Base-by-base conservation (phyloP, 1,139 yeast species). In the Hemisphaericaspora xylanilytica region DNA sequence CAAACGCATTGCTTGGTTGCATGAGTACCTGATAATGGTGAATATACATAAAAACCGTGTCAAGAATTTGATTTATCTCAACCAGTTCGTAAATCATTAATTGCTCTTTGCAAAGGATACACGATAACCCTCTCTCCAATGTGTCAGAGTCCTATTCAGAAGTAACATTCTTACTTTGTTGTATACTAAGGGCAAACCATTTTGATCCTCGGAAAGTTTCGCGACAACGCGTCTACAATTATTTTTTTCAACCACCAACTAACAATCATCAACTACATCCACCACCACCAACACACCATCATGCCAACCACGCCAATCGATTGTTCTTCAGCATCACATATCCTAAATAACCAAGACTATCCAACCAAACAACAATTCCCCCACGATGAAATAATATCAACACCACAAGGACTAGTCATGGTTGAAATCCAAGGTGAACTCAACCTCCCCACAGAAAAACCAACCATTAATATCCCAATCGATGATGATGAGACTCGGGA, bases 341-440 rank as follows among this genome's bases (percentile, higher is more conserved):
- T 59, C 6, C 45, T 59, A 25, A 51, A 48, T 24, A 39, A 28
- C 3, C 32, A 40, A 17, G 15, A 10, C 4, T 18, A 8, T 7
- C 7, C 11, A 29, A 12, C 27, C 11, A 20, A 9, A 12, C 15
- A 12, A 34, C 11, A 4, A 11, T 20, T 27, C 35, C 17, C 40
- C n/a, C 36, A 43, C 8, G 49, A 51, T 18, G 45, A 53, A 27
- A 46, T 72, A 9, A 55, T 79, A 7, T 51, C 73, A 2, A 78
- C 90, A 0, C 74, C 81, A 0, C 59, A 63, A 34, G 92, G 90
- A 0, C 66, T 78, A 27, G 68, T 75, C 2, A 51, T 84, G 9
- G 47, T 84, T 18, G 92, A 84, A 55, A 82, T 84, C 13, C 92
- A 84, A 55, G 92, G 92, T 3, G 85, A 79, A 27, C 56, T 84